phyloP scores from a whole-genome alignment of 768 basidiomycete species.

The Lactarius evosmus region DNA sequence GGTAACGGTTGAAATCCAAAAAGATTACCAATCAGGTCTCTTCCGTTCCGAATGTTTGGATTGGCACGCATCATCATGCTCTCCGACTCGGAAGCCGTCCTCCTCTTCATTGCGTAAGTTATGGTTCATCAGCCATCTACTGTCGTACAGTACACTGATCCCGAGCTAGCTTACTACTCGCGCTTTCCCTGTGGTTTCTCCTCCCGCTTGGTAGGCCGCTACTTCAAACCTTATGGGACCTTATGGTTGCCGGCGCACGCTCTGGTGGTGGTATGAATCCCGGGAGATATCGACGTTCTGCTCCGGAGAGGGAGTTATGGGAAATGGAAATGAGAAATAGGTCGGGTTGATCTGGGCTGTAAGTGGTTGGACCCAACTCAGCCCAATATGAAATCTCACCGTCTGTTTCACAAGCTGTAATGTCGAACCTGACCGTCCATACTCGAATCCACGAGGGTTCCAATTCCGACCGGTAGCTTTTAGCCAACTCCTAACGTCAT shows the following conservation, averaged over 20 bases:
- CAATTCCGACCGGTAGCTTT: neutral
- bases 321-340: constrained; percentile 54
- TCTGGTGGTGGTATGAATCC: constrained; percentile 28
- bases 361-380: constrained; percentile 3
- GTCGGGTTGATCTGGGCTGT: constrained; percentile 25
- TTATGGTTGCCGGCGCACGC: constrained; percentile 43
- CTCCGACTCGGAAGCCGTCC: neutral
- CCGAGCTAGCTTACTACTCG: constrained; percentile 39
- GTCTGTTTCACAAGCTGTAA: neutral
- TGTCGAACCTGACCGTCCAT: neutral
- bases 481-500: neutral
- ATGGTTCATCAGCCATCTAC: neutral
- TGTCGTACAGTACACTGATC: neutral
- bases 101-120: neutral
- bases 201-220: constrained; percentile 62
- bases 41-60: constrained; percentile 8
- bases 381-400: constrained; percentile 6
- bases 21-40: constrained; percentile 10
- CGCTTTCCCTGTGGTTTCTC: constrained; percentile 60
- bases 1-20: neutral
- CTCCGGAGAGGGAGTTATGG: constrained; percentile 52
- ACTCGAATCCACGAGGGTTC: constrained; percentile 9
- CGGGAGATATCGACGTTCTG: constrained; percentile 39
- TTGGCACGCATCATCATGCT: neutral
- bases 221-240: constrained; percentile 41